Conservation (phyloP, 202 grass and related monocot genomes). For the Elaeis oleifera region DNA sequence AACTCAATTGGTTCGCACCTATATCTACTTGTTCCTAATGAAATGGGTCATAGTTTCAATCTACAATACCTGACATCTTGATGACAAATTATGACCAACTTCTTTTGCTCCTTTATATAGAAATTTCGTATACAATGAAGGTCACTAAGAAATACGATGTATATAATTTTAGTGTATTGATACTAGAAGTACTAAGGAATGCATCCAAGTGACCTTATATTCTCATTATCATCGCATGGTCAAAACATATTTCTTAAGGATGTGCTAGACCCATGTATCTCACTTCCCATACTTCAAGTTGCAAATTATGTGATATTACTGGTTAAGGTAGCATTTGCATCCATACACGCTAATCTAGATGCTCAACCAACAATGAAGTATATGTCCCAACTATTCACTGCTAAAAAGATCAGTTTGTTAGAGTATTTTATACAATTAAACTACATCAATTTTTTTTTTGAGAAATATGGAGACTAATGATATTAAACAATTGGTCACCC, state of each 20-base stretch:
- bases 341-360: slow-evolving; percentile 15
- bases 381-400: background rate
- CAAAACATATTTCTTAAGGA: background rate
- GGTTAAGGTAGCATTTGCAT: slow-evolving; percentile 10
- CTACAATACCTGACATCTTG: too few species aligned
- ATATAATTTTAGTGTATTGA: slow-evolving; percentile 19
- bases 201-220: slow-evolving; percentile 13
- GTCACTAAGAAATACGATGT: slow-evolving; percentile 15
- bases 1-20: too few species aligned
- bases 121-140: slow-evolving; percentile 12
- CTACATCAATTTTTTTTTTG: background rate
- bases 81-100: too few species aligned
- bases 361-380: slow-evolving; percentile 19
- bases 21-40: too few species aligned
- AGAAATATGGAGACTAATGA: too few species aligned
- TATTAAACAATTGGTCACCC: too few species aligned
- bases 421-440: background rate
- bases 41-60: too few species aligned
- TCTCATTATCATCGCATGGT: background rate
- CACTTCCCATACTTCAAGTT: background rate
- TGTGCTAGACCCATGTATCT: background rate
- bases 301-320: background rate
- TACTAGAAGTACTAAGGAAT: slow-evolving; percentile 16
- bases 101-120: background rate
- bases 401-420: background rate